These are phyloP conservation scores for Solanum piurae DNA, from an alignment of 257 asterid genomes.

Conservation along the genomic window DNA sequence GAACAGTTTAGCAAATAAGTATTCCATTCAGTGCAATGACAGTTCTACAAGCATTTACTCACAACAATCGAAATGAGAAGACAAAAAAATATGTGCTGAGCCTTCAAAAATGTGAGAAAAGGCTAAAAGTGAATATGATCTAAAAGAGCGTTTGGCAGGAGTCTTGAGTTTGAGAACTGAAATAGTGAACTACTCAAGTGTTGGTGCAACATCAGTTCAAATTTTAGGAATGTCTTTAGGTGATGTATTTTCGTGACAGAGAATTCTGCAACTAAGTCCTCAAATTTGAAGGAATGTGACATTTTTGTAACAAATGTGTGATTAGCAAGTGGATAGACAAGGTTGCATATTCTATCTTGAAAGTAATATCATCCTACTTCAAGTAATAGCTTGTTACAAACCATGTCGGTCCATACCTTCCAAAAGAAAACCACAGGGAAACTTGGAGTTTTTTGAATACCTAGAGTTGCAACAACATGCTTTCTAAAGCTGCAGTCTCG, in stretches of 20 bases:
- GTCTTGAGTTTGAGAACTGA: background rate
- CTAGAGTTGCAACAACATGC: background rate
- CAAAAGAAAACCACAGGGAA: background rate
- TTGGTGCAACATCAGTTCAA: background rate
- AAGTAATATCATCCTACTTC: background rate
- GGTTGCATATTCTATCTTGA: background rate
- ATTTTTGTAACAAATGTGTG: background rate
- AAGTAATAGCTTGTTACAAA: background rate
- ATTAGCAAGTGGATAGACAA: background rate
- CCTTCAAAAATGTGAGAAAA: background rate
- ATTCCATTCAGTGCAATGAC: background rate
- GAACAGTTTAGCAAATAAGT: background rate
- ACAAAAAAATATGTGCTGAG: background rate
- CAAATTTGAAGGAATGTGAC: background rate
- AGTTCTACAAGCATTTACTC: background rate
- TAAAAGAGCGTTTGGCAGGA: background rate
- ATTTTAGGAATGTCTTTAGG: background rate
- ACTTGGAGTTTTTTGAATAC: background rate
- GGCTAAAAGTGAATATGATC: background rate
- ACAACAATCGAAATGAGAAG: background rate
- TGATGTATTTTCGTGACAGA: background rate
- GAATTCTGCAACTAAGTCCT: background rate
- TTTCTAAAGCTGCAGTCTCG: background rate
- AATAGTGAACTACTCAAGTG: background rate
- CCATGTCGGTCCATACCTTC: background rate